Conservation (phyloP, 129 eudicot species). For the Tagetes erecta region DNA sequence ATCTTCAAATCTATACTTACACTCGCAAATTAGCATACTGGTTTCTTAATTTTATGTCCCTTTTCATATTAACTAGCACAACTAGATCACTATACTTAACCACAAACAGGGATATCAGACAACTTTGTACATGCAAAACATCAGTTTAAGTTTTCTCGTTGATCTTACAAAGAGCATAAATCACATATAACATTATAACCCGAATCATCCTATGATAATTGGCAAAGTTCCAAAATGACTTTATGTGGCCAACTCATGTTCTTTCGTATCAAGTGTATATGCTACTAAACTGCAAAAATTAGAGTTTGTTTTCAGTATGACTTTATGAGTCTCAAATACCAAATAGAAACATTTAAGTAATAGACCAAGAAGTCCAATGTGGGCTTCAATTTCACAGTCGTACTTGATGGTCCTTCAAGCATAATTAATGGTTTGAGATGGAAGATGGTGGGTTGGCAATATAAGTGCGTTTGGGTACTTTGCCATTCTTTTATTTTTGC, state of each 20-base stretch:
- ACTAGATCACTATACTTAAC: background rate
- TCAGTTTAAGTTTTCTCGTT: background rate
- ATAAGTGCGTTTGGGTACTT: background rate
- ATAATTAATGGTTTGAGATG: background rate
- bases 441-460: background rate
- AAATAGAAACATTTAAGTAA: background rate
- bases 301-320: background rate
- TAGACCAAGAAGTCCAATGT: background rate
- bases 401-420: background rate
- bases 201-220: background rate
- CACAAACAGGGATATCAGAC: constrained; percentile 9
- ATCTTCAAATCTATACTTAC: background rate
- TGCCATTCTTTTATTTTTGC: background rate
- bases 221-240: background rate
- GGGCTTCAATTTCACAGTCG: background rate
- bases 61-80: constrained; percentile 2
- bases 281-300: background rate
- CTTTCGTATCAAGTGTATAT: background rate
- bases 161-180: constrained; percentile 4
- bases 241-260: background rate
- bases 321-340: background rate
- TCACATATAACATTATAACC: background rate
- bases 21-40: background rate
- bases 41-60: background rate
- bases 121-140: background rate